These are phyloP conservation scores for Ganoderma leucocontextum DNA, from an alignment of 1,284 basidiomycete genomes.

Conservation along the genomic window DNA sequence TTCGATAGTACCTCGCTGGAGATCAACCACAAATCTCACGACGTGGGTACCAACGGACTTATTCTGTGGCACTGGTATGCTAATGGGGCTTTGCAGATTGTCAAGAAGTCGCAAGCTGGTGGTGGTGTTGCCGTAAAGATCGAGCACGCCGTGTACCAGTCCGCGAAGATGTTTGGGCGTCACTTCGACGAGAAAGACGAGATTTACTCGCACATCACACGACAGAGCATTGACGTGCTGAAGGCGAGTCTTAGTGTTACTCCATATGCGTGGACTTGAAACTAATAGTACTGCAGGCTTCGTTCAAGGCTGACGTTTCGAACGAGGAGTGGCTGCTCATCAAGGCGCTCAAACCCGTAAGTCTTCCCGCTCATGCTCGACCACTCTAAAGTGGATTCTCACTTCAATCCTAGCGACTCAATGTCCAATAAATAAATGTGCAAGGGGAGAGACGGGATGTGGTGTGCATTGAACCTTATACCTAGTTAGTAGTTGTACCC, in stretches of 20 bases:
- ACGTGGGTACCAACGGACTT: slow-evolving; percentile 57
- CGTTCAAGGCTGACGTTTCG: slow-evolving; percentile 91
- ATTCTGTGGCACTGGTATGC: not conserved
- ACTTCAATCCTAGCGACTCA: slow-evolving; percentile 51
- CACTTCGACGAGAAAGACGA: slow-evolving; percentile 98
- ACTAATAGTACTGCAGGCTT: slow-evolving; percentile 55
- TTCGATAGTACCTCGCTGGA: slow-evolving; percentile 85
- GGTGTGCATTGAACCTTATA: slow-evolving; percentile 4
- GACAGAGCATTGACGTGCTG: slow-evolving; percentile 94
- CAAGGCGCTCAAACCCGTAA: slow-evolving; percentile 88
- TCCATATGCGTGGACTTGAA: slow-evolving; percentile 14
- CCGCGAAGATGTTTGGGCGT: slow-evolving; percentile 92
- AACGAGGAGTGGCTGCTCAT: slow-evolving; percentile 96
- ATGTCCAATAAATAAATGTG: slow-evolving; percentile 53
- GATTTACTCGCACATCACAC: slow-evolving; percentile 88
- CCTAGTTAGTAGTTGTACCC: not conserved
- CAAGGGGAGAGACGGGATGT: not conserved
- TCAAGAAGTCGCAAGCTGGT: slow-evolving; percentile 94
- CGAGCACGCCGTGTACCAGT: slow-evolving; percentile 96
- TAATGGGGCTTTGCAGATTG: slow-evolving; percentile 60
- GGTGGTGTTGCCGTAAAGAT: slow-evolving; percentile 99
- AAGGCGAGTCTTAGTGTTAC: slow-evolving; percentile 62
- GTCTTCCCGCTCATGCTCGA: slow-evolving; percentile 36
- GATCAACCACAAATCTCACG: slow-evolving; percentile 89
- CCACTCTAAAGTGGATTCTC: slow-evolving; percentile 11